Percentiles rank a stretch among this genome's conserved stretches.
phyloP scores from a whole-genome alignment of 306 rosid genomes.

The Mucuna pruriens region DNA sequence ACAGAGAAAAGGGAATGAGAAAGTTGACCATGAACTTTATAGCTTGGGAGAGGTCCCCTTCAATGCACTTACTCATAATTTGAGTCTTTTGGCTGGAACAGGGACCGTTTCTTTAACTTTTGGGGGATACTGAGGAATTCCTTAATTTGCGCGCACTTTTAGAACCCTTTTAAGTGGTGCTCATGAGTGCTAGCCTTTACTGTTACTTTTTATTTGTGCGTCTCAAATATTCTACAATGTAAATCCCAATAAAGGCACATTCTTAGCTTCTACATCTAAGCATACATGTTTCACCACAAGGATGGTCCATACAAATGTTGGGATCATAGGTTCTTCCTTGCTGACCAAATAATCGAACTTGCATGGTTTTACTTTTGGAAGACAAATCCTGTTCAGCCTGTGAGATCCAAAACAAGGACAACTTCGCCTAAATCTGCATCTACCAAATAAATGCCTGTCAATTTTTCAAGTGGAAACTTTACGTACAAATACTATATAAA shows the following conservation, averaged over 20 bases:
- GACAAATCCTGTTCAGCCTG: constrained; percentile 7
- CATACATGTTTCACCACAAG: constrained; percentile 34
- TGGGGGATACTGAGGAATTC: constrained; percentile 46
- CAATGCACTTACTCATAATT: constrained; percentile 30
- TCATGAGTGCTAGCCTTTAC: constrained; percentile 49
- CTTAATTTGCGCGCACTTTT: constrained; percentile 71
- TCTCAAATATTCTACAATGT: constrained; percentile 27
- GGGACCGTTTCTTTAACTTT: constrained; percentile 44
- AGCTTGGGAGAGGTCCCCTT: constrained; percentile 39
- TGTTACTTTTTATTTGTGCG: constrained; percentile 42
- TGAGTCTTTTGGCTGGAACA: constrained; percentile 37
- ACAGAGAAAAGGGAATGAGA: constrained; percentile 29
- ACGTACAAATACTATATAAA: background rate
- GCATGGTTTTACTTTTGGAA: constrained; percentile 21
- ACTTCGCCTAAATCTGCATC: background rate
- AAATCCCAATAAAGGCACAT: constrained; percentile 46
- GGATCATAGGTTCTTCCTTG: constrained; percentile 22
- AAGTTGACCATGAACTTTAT: constrained; percentile 35
- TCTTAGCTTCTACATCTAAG: constrained; percentile 28
- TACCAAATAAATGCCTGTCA: background rate
- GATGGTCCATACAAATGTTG: constrained; percentile 43
- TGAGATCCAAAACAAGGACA: background rate
- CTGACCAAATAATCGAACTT: constrained; percentile 23
- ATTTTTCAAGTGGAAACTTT: background rate
- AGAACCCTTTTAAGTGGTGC: constrained; percentile 46